These are phyloP conservation scores for Solanum etuberosum DNA, from an alignment of 257 asterid genomes.

Conservation along the genomic window DNA sequence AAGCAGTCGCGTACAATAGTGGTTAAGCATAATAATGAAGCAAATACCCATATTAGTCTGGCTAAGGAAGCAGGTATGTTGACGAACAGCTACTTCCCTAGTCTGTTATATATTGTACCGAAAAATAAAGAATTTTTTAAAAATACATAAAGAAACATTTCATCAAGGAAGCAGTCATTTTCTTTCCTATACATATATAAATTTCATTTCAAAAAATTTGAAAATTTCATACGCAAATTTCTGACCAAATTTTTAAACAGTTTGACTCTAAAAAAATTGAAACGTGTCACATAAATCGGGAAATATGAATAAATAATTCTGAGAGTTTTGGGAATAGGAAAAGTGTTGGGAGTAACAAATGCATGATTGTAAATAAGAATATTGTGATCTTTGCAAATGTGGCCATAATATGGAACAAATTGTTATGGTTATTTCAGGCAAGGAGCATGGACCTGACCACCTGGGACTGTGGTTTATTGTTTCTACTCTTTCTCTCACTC, in stretches of 20 bases:
- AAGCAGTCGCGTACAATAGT: no score
- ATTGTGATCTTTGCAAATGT: neutral
- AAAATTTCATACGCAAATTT: accelerated
- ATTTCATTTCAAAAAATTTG: no score
- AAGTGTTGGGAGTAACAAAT: neutral
- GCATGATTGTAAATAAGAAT: neutral
- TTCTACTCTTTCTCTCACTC: neutral
- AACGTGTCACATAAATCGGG: neutral
- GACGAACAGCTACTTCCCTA: no score
- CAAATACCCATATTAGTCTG: no score
- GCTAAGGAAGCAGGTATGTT: no score
- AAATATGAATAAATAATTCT: no score
- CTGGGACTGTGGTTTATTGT: neutral
- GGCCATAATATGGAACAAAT: neutral
- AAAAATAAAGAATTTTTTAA: neutral
- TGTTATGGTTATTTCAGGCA: neutral
- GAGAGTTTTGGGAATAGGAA: neutral
- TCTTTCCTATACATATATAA: no score
- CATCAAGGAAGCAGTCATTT: neutral
- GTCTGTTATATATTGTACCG: no score
- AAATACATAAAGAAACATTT: no score
- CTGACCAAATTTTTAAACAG: no score
- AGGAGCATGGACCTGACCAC: neutral
- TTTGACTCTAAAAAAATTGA: accelerated
- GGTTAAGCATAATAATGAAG: no score